Evolutionary conservation across 2,329 filamentous ascomycete genomes (phyloP), one percentile per base, ranked within the genome.

Genomic region (Penicillium sp.): DNA sequence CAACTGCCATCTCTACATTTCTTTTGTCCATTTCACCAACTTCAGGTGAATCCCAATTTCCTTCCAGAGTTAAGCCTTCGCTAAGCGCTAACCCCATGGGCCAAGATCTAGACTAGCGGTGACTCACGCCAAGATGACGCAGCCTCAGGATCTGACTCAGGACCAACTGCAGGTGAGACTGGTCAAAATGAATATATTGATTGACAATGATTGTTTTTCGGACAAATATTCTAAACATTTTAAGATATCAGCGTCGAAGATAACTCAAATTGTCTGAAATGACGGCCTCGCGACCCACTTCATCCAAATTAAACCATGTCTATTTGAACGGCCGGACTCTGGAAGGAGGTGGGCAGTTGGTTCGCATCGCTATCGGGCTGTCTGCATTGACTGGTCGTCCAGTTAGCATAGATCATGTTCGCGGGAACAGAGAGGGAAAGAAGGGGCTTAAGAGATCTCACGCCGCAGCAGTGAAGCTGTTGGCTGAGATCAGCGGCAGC

Each of bases 311-410:
- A 31, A 37, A 38, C 21, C 63, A 62, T 41, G 53, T 81, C 27
- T 67, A 74, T 50, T 71, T 86, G 12, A 79, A 84, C 66, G 84
- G 85, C 48, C 79, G 78, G 19, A 84, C 79, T 3, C 80, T 86
- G 21, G 84, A 87, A 78, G 85, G 84, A 40, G 85, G 85, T 27
- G 85, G 85, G 15, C 85, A 87, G 69, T 76, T 87, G 3, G 75
- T 86, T 43, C 83, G 85, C 23, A 79, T 84, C 51, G 82, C 84
- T 3, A 64, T 86, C 9, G 79, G 80, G 15, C 71, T 87, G 3
- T 82, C 84, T 1, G 80, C 81, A 6, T 74, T 87, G 17, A 84
- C 80, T 6, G 69, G 69, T 23, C 78, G 70, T 1, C 77, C 83
- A 1, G 71, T 87, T 50, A 73, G 72, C 25, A 81, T 87, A 61